Base-by-base conservation (phyloP, 352 stramenopile genomes). In the Phytopythium mirpurense region DNA sequence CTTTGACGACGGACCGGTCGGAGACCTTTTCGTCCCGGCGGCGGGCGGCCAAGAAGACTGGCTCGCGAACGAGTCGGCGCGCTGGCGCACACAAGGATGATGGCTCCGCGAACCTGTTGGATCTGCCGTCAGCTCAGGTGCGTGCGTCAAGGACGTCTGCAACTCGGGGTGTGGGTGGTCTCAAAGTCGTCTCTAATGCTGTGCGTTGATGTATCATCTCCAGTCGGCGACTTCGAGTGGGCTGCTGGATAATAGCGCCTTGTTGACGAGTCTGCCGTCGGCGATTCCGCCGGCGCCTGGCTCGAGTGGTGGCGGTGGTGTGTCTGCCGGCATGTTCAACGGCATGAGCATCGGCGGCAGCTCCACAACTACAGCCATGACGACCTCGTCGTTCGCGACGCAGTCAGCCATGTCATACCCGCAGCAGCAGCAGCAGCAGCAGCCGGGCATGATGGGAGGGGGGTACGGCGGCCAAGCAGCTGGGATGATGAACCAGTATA, bases 21-120 rank as follows among this genome's bases (percentile, higher is more conserved):
- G 80, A 90, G 58, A 80, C 74, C 11, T 88, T 86, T 47, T 80
- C 80, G n/a, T 68, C 77, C 26, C 80, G 80, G 19, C 77, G 80
- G 48, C 77, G 80, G 19, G 77, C 77, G 46, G 74, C 76, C 5
- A 90, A 86, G 63, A 90, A 90, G 56, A 66, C 68, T 19, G 72
- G 61, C n/a, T 66, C 68, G 23, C 76, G 72, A 36, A 68, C 65
- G 9, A 70, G 49, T 45, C 69, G 76, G 31, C 72, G 74, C 6
- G 61, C 58, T 15, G 61, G 57, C 8, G 50, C 37, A 19, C 38
- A 56, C 41, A 76, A 88, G 24, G 83, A 86, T 32, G 80, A 86
- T 54, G 68, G 60, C 34, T 70, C 70, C 34, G 62, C 67, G 19
- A 74, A 90, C 62, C 56, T 90, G 44, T 71, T 90, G 46, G 75